phyloP scores from a whole-genome alignment of 805 yeast species.

The Tetrapisispora nanseiensis region DNA sequence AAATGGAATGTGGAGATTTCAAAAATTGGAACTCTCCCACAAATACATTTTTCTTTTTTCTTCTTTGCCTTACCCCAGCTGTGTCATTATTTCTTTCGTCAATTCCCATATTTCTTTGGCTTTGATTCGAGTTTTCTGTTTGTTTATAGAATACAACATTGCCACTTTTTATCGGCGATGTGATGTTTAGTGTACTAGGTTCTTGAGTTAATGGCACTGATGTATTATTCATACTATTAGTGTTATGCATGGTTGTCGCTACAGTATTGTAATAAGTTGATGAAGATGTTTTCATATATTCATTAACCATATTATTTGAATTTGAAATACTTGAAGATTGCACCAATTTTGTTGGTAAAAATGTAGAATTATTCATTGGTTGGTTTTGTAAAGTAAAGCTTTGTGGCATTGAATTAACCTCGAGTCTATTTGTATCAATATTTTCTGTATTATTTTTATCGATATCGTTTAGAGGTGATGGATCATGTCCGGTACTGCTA shows the following conservation, averaged over 20 bases:
- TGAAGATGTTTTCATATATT: background rate
- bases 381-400: background rate
- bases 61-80: background rate
- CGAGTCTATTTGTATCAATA: background rate
- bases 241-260: background rate
- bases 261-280: background rate
- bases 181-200: background rate
- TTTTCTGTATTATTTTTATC: background rate
- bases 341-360: background rate
- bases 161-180: background rate
- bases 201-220: background rate
- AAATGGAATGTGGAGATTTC: conserved; percentile 37
- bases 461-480: background rate
- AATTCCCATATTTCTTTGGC: background rate
- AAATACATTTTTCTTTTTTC: conserved; percentile 22
- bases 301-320: background rate
- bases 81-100: background rate
- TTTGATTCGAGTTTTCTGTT: background rate
- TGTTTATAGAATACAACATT: conserved; percentile 1
- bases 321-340: background rate
- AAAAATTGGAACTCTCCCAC: conserved; percentile 31
- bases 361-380: conserved; percentile 2
- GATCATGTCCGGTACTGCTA: background rate
- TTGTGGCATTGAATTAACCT: conserved; percentile 1
- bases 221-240: background rate